Conservation (phyloP, 805 yeast species). For the Sporopachydermia lactativora region DNA sequence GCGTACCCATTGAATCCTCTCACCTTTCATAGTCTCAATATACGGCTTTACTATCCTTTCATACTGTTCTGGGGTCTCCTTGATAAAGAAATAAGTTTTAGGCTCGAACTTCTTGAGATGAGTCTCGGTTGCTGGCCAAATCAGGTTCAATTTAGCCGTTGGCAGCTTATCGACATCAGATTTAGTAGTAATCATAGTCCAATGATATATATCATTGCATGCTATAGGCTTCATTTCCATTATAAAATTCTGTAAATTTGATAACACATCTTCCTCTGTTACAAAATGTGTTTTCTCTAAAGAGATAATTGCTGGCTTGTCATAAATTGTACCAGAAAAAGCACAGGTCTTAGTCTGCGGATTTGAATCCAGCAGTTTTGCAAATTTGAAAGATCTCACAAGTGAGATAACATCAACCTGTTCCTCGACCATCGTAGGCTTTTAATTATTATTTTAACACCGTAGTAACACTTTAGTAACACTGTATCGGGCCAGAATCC, state of each 20-base stretch:
- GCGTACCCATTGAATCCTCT: constrained; percentile 76
- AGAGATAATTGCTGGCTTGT: constrained; percentile 49
- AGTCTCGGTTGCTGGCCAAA: constrained; percentile 80
- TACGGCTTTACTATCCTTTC: constrained; percentile 50
- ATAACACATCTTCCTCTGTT: constrained; percentile 2
- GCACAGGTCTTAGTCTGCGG: constrained; percentile 56
- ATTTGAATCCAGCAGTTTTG: constrained; percentile 24
- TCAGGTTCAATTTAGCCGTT: constrained; percentile 56
- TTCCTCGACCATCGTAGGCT: no score
- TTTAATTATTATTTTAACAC: no score
- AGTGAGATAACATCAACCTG: background rate
- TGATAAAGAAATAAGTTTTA: constrained; percentile 45
- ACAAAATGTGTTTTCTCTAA: constrained; percentile 61
- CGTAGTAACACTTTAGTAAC: no score
- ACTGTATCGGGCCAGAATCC: no score
- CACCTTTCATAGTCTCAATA: constrained; percentile 62
- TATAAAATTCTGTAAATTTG: background rate
- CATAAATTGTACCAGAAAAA: constrained; percentile 52
- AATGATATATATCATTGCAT: constrained; percentile 71
- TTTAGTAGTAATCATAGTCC: constrained; percentile 49
- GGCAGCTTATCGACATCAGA: constrained; percentile 33
- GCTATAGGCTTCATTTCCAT: constrained; percentile 28
- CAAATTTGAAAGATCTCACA: background rate
- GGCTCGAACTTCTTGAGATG: constrained; percentile 68
- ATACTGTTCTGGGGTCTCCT: constrained; percentile 77